These are phyloP conservation scores for Bassia scoparia DNA, from an alignment of 148 eudicot species.

Conservation along the genomic window DNA sequence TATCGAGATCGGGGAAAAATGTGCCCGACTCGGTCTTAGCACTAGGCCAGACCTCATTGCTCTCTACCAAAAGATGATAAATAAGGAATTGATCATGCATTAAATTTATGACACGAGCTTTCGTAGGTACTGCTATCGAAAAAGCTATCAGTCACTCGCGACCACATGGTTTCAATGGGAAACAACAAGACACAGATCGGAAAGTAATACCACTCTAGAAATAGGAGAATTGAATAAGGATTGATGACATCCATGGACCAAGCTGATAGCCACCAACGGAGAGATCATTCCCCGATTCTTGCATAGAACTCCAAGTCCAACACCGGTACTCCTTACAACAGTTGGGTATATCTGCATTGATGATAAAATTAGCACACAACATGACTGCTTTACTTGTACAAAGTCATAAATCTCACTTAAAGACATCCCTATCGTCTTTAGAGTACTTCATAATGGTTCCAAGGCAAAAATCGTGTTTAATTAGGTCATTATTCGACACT, in stretches of 20 bases:
- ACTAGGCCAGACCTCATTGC: conserved; percentile 9
- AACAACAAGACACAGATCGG: conserved; percentile 53
- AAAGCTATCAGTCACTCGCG: conserved; percentile 41
- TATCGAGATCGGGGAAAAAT: conserved; percentile 4
- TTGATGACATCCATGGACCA: conserved; percentile 65
- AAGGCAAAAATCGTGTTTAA: too few relatives aligned
- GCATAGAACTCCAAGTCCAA: conserved; percentile 78
- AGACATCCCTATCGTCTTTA: too few relatives aligned
- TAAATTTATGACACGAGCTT: not conserved
- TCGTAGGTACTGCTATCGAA: conserved; percentile 17
- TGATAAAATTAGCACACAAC: not conserved
- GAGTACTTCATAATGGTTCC: too few relatives aligned
- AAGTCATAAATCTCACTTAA: not conserved
- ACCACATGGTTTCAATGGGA: conserved; percentile 72
- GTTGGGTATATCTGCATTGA: conserved; percentile 57
- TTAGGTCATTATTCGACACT: too few relatives aligned
- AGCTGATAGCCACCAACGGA: conserved; percentile 68
- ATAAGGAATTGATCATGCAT: not conserved
- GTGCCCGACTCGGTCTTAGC: conserved; percentile 2
- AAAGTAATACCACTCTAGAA: conserved; percentile 48
- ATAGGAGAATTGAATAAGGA: conserved; percentile 46
- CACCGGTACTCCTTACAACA: conserved; percentile 64
- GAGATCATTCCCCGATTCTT: conserved; percentile 77
- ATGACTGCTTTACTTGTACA: not conserved
- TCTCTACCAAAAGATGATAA: not conserved